Conservation (phyloP, 495 filamentous ascomycete genomes). For the Neurospora intermedia region DNA sequence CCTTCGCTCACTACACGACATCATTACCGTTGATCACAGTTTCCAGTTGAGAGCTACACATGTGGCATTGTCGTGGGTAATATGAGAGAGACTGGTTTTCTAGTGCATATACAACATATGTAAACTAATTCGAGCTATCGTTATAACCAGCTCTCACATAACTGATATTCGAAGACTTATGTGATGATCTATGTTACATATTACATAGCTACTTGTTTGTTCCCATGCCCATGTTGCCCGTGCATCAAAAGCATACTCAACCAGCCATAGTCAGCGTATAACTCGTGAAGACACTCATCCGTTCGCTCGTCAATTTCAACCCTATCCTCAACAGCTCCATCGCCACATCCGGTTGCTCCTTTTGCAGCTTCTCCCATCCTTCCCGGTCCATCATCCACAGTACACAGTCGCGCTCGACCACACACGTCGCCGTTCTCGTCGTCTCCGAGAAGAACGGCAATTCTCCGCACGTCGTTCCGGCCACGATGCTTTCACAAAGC, state of each 20-base stretch:
- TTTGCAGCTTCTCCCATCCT: slow-evolving; percentile 61
- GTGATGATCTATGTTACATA: background rate
- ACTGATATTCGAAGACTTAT: background rate
- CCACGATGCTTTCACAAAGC: slow-evolving; percentile 84
- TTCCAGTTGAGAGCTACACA: too few species aligned
- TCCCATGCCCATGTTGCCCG: background rate
- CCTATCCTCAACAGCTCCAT: slow-evolving; percentile 73
- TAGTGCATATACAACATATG: too few species aligned
- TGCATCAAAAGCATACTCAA: slow-evolving; percentile 4
- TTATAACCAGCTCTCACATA: background rate
- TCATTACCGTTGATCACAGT: too few species aligned
- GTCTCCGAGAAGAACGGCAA: slow-evolving; percentile 92
- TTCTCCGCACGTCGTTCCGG: slow-evolving; percentile 91
- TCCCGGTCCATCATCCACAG: slow-evolving; percentile 67
- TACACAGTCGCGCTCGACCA: slow-evolving; percentile 68
- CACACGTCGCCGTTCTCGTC: slow-evolving; percentile 72
- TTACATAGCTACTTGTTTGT: background rate
- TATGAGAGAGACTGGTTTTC: too few species aligned
- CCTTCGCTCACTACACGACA: too few species aligned
- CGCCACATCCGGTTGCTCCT: slow-evolving; percentile 61
- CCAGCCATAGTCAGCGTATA: slow-evolving; percentile 33
- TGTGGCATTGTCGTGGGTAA: too few species aligned
- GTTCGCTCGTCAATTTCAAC: slow-evolving; percentile 78
- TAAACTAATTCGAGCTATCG: too few species aligned
- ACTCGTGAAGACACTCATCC: slow-evolving; percentile 78